Percentiles rank a stretch among this genome's conserved stretches.
phyloP scores from a whole-genome alignment of 2,329 filamentous ascomycete species.

The Penicillium sp. region DNA sequence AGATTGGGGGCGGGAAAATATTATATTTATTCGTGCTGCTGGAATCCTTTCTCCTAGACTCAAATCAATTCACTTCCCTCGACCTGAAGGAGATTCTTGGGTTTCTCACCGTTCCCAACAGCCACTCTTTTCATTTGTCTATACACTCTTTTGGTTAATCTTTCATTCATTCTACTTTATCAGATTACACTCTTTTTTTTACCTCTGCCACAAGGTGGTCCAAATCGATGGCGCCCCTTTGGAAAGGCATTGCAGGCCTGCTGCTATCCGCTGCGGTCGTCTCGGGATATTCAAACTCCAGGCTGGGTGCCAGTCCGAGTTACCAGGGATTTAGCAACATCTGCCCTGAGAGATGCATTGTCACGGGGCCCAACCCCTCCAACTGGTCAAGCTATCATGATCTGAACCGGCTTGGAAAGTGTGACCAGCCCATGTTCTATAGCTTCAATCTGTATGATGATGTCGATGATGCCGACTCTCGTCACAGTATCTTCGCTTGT shows the following conservation, averaged over 20 bases:
- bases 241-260: neutral
- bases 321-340: slow-evolving; percentile 10
- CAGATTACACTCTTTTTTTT: too few relatives aligned
- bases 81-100: neutral
- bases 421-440: slow-evolving; percentile 34
- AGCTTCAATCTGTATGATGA: slow-evolving; percentile 36
- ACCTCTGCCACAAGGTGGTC: neutral
- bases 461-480: slow-evolving; percentile 28
- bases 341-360: slow-evolving; percentile 21
- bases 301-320: slow-evolving; percentile 10
- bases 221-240: neutral
- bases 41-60: neutral
- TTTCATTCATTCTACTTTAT: neutral
- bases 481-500: slow-evolving; percentile 35
- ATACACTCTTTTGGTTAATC: neutral
- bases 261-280: neutral
- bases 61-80: neutral
- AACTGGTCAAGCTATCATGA: slow-evolving; percentile 22
- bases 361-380: slow-evolving; percentile 13
- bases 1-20: neutral
- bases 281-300: neutral
- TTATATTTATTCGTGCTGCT: too few relatives aligned
- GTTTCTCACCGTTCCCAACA: neutral
- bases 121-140: neutral
- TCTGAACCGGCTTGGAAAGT: slow-evolving; percentile 26